Evolutionary conservation across 768 basidiomycete genomes (phyloP).

Genomic region (Tylopilus cervinicoccineus): DNA sequence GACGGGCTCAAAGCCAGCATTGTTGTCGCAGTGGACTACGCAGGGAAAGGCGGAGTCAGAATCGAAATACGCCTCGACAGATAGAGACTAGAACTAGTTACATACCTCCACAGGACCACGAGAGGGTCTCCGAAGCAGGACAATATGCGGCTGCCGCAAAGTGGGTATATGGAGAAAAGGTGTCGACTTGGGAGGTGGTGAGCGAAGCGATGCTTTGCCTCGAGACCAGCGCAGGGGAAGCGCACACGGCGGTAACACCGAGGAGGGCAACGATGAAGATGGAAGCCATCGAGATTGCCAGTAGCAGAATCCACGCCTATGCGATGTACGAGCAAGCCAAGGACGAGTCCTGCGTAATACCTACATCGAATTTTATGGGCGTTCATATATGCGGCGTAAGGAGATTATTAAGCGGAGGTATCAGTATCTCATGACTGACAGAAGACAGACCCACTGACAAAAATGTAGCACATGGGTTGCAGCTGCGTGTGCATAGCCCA

Average conservation of each 20-base stretch:
- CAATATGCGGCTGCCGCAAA: conserved; percentile 52
- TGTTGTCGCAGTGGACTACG: conserved; percentile 40
- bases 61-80: too few species aligned
- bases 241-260: conserved; percentile 1
- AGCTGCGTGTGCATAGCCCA: too few species aligned
- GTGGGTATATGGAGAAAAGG: conserved; percentile 44
- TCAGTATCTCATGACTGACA: not conserved
- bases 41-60: not conserved
- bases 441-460: not conserved
- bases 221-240: conserved; percentile 21
- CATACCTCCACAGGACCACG: conserved; percentile 56
- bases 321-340: not conserved
- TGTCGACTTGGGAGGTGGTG: conserved; percentile 35
- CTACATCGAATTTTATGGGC: not conserved
- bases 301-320: not conserved
- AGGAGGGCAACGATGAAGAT: conserved; percentile 8
- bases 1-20: conserved; percentile 39
- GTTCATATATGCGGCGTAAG: not conserved
- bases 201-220: conserved; percentile 38
- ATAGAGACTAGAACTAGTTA: conserved; percentile 7
- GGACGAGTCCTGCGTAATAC: not conserved
- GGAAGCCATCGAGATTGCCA: conserved; percentile 25
- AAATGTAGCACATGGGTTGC: not conserved
- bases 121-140: conserved; percentile 31
- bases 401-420: too few species aligned